Conservation (phyloP, 1,284 basidiomycete species). For the Tremellales sp. region DNA sequence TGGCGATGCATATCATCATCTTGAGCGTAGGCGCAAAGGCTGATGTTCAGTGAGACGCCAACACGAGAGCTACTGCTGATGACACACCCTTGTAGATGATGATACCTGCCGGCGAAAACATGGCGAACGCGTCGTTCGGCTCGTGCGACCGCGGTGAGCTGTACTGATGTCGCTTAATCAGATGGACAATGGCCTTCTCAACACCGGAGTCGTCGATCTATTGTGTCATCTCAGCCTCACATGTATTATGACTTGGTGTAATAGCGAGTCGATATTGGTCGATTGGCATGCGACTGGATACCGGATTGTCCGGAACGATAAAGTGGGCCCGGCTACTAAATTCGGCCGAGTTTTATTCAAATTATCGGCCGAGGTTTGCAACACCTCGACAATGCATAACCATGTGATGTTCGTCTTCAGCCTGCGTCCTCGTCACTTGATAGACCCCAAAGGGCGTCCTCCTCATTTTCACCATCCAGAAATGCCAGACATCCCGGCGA, state of each 20-base stretch:
- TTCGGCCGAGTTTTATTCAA: no score
- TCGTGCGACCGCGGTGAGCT: neutral
- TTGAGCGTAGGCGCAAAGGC: conserved; percentile 44
- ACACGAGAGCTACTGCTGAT: no score
- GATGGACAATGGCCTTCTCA: no score
- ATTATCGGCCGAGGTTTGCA: no score
- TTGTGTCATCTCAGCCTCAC: no score
- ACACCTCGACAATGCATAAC: neutral
- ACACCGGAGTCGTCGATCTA: no score
- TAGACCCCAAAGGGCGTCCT: conserved; percentile 24
- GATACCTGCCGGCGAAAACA: conserved; percentile 24
- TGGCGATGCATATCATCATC: conserved; percentile 36
- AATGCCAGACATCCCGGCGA: conserved; percentile 42
- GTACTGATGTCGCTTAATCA: no score
- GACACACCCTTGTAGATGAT: conserved; percentile 36
- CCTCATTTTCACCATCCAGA: conserved; percentile 36
- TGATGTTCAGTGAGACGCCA: conserved; percentile 2
- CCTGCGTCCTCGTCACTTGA: conserved; percentile 13
- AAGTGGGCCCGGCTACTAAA: no score
- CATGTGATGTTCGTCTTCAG: neutral
- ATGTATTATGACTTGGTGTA: no score
- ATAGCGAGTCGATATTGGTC: no score
- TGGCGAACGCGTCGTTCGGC: conserved; percentile 1
- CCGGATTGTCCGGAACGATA: no score
- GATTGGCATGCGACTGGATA: no score